phyloP scores from a whole-genome alignment of 257 asterid genomes.

The Penstemon barbatus region DNA sequence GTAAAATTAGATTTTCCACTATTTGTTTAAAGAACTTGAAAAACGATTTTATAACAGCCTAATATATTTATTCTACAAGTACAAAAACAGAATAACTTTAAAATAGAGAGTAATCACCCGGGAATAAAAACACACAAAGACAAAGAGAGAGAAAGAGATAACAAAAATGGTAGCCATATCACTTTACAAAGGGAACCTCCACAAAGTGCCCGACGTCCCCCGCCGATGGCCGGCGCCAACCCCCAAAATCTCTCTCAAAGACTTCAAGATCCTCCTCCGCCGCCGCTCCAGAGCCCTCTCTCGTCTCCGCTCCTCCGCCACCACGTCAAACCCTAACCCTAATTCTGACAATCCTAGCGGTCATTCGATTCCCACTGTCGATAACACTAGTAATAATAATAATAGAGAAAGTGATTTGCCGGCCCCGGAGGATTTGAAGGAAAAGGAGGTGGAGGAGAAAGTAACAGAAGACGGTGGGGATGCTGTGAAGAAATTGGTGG shows the following conservation, averaged over 20 bases:
- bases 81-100: no score
- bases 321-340: conserved; percentile 50
- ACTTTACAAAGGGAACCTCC: conserved; percentile 87
- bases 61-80: no score
- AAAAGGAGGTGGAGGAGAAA: conserved; percentile 28
- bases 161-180: conserved; percentile 72
- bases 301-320: conserved; percentile 44
- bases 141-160: neutral
- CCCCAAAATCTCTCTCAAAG: conserved; percentile 57
- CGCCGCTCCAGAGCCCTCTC: conserved; percentile 76
- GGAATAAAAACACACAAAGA: neutral
- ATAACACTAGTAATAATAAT: neutral
- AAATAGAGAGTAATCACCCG: no score
- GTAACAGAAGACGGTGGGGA: conserved; percentile 29
- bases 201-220: conserved; percentile 62
- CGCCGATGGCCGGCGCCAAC: conserved; percentile 73
- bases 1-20: no score
- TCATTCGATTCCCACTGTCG: neutral
- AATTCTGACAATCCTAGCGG: conserved; percentile 17
- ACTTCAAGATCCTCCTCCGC: conserved; percentile 60
- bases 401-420: conserved; percentile 27
- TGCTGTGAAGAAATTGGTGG: conserved; percentile 32
- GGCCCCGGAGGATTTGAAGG: conserved; percentile 33
- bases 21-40: no score
- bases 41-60: no score